Conservation (phyloP, 225 moss, liverwort and hornwort genomes). For the Takakia lepidozioides region DNA sequence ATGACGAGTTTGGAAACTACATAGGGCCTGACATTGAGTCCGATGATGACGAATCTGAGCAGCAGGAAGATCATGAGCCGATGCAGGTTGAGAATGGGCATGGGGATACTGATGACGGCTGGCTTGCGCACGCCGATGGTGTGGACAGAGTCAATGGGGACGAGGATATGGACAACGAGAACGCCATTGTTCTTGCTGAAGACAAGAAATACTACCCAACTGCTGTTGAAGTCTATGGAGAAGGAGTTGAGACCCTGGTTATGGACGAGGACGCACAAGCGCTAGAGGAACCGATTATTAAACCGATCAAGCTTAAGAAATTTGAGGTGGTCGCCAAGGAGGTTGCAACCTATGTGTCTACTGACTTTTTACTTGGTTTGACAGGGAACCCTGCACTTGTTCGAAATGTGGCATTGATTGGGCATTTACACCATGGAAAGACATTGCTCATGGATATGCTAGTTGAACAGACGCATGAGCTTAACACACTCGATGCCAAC, state of each 20-base stretch:
- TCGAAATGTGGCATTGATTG: slow-evolving; percentile 87
- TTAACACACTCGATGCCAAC: slow-evolving; percentile 75
- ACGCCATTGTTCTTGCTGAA: slow-evolving; percentile 89
- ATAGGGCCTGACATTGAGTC: slow-evolving; percentile 91
- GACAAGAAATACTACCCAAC: slow-evolving; percentile 99
- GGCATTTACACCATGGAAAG: slow-evolving; percentile 90
- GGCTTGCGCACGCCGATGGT: slow-evolving; percentile 46
- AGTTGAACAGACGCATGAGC: slow-evolving; percentile 83
- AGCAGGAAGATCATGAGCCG: slow-evolving; percentile 54
- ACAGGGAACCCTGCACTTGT: slow-evolving; percentile 87
- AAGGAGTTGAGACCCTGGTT: slow-evolving; percentile 92
- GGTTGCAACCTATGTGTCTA: slow-evolving; percentile 77
- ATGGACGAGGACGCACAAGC: slow-evolving; percentile 99
- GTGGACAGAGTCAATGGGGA: slow-evolving; percentile 36
- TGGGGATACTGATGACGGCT: slow-evolving; percentile 59
- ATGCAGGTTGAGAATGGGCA: slow-evolving; percentile 38
- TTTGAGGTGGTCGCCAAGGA: slow-evolving; percentile 86
- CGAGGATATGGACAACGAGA: slow-evolving; percentile 82
- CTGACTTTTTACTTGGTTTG: slow-evolving; percentile 81
- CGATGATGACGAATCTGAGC: slow-evolving; percentile 64
- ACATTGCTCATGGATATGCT: slow-evolving; percentile 96
- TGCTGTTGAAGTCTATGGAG: slow-evolving; percentile 96
- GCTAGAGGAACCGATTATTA: slow-evolving; percentile 89
- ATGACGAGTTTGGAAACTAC: slow-evolving; percentile 99
- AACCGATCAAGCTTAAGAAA: slow-evolving; percentile 78